Base-by-base conservation (phyloP, 257 asterid genomes). In the Ballota nigra region DNA sequence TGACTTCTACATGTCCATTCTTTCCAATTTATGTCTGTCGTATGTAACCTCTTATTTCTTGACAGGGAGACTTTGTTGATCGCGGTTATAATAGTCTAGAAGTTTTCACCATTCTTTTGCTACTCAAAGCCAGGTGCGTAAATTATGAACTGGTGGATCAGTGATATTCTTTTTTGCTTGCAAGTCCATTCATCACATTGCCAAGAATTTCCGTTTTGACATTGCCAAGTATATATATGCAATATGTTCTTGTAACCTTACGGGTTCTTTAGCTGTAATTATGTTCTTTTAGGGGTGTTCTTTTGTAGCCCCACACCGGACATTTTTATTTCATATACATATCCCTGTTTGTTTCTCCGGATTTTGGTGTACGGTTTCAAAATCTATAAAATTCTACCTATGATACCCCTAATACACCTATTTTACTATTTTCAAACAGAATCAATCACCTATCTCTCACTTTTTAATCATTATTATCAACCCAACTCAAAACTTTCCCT, bases 21-120 rank as follows among this genome's bases (percentile, higher is more conserved):
- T 67, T 68, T 70, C 26, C 71, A 24, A 22, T 60, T 75, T 28
- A 16, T 59, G 38, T 13, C 22, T 62, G 36, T 24, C 63, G 61
- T 40, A 52, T 72, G 38, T 20, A 33, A 29, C 57, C 49, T 45
- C 55, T 71, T 19, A 15, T 72, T 62, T 13, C 20, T 51, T 28
- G 23, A 74, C 86, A 95, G 99, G 99, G 99, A 72, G 99, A 95
- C 79, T 95, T 92, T 83, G 99, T 95, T 77, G 99, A 95, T 76
- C 99, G 99, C 67, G 99, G 99, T 66, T 95, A 95, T 76, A 95
- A 95, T 77, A 95, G 99, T 84, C 86, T 95, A 41, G 99, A 95
- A 83, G 98, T 92, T 78, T 95, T 95, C 85, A 89, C 97, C 55
- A 95, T 95, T 77, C 89, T 95, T 78, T 87, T 95, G 86, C 98